Evolutionary conservation across 345 rosid genomes (phyloP).

Genomic region (Moringa oleifera): DNA sequence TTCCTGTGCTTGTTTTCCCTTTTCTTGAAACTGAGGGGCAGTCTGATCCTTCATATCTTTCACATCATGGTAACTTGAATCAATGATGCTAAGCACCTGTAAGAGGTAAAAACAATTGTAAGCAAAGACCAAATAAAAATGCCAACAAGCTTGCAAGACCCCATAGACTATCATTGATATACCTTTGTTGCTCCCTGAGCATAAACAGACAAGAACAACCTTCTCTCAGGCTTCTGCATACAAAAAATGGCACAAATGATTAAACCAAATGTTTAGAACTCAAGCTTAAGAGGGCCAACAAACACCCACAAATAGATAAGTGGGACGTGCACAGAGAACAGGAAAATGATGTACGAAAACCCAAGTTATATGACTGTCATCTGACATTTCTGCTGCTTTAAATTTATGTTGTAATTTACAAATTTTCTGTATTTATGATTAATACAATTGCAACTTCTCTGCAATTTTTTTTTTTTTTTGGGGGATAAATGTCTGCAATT

Average conservation of each 20-base stretch:
- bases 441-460: background rate
- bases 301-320: background rate
- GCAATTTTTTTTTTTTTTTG: too few relatives aligned
- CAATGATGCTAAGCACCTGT: constrained; percentile 77
- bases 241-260: background rate
- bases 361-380: too few relatives aligned
- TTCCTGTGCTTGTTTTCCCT: constrained; percentile 45
- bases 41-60: constrained; percentile 40
- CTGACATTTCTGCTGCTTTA: too few relatives aligned
- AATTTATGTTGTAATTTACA: too few relatives aligned
- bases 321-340: too few relatives aligned
- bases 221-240: constrained; percentile 85
- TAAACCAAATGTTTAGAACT: background rate
- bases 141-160: constrained; percentile 6
- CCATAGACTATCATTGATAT: constrained; percentile 10
- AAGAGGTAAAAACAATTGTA: constrained; percentile 19
- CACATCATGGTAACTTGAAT: constrained; percentile 66
- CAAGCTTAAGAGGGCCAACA: background rate
- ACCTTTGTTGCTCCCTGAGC: constrained; percentile 96
- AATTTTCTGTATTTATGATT: too few relatives aligned
- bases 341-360: too few relatives aligned
- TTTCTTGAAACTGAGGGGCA: constrained; percentile 26
- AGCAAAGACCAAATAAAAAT: background rate
- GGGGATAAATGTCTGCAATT: too few relatives aligned
- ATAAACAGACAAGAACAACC: constrained; percentile 50